These are phyloP conservation scores for Pestalotiopsis sp. DNA, from an alignment of 2,329 filamentous ascomycete species.

Conservation along the genomic window DNA sequence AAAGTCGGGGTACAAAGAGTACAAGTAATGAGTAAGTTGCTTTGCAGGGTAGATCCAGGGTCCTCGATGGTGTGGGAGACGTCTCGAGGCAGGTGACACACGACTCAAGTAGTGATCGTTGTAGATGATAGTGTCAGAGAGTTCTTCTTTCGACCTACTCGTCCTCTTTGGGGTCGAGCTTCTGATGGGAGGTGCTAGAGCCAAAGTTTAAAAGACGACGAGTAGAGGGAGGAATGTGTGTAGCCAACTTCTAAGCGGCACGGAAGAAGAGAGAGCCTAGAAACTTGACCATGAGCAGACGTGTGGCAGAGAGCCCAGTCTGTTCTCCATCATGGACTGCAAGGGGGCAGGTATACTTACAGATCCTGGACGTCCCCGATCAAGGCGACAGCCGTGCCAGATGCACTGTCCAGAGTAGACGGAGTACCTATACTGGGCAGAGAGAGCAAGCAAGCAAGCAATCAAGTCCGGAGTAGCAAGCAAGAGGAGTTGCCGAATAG, in stretches of 20 bases:
- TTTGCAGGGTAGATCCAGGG: not conserved
- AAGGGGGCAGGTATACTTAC: constrained; percentile 5
- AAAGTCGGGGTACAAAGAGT: not conserved
- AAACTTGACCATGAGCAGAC: constrained; percentile 1
- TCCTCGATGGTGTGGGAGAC: not conserved
- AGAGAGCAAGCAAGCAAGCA: not conserved
- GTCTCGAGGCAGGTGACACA: not conserved
- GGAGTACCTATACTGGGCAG: not conserved
- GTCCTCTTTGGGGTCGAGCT: not conserved
- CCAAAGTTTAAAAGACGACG: not conserved
- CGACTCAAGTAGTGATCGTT: not conserved
- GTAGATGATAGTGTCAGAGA: not conserved
- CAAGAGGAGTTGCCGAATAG: not conserved
- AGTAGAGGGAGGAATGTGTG: constrained; percentile 6
- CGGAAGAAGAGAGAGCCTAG: not conserved
- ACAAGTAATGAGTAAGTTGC: not conserved
- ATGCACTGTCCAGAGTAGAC: constrained; percentile 2
- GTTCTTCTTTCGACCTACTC: not conserved
- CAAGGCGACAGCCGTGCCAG: not conserved
- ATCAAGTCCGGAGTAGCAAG: not conserved
- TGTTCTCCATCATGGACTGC: constrained; percentile 4
- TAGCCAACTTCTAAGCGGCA: not conserved
- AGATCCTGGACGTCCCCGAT: constrained; percentile 3
- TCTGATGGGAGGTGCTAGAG: not conserved
- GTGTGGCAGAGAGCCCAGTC: constrained; percentile 1